These are phyloP conservation scores for Fusarium domesticum DNA, from an alignment of 2,329 filamentous ascomycete species.

Conservation along the genomic window DNA sequence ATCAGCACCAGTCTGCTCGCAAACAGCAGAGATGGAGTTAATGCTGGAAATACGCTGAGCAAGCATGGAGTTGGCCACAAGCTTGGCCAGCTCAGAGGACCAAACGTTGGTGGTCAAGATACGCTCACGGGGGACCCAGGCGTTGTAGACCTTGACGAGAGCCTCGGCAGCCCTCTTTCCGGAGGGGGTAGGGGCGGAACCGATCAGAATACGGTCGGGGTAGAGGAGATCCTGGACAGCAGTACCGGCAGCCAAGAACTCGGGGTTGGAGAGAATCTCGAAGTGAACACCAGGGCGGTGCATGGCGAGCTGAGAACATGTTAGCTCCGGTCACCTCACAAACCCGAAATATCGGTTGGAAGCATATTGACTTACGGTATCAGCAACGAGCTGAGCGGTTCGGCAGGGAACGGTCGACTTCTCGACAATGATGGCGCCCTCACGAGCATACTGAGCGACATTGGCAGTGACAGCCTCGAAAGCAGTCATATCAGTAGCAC, in stretches of 20 bases:
- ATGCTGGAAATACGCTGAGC: conserved; percentile 79
- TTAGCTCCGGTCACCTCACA: neutral
- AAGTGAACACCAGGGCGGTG: conserved; percentile 64
- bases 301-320: conserved; percentile 45
- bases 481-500: conserved; percentile 68
- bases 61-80: conserved; percentile 76
- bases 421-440: conserved; percentile 72
- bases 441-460: conserved; percentile 63
- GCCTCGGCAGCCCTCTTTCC: conserved; percentile 61
- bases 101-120: conserved; percentile 73
- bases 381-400: conserved; percentile 66
- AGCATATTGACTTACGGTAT: conserved; percentile 52
- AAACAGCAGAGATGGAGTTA: conserved; percentile 77
- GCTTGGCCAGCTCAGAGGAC: conserved; percentile 76
- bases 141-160: conserved; percentile 63
- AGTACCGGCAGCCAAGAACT: conserved; percentile 76
- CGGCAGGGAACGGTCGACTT: conserved; percentile 78
- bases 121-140: conserved; percentile 65
- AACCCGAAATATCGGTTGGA: neutral
- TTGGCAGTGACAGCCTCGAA: conserved; percentile 67
- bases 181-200: conserved; percentile 58
- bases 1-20: conserved; percentile 71
- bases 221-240: conserved; percentile 67
- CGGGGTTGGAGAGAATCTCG: conserved; percentile 76
- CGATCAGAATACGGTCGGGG: conserved; percentile 74